A percentile compares a stretch with the other conserved stretches of the same genome.
These are phyloP conservation scores for Rhizopus arrhizus DNA, from an alignment of 371 early-diverging fungal genomes.

Conservation along the genomic window DNA sequence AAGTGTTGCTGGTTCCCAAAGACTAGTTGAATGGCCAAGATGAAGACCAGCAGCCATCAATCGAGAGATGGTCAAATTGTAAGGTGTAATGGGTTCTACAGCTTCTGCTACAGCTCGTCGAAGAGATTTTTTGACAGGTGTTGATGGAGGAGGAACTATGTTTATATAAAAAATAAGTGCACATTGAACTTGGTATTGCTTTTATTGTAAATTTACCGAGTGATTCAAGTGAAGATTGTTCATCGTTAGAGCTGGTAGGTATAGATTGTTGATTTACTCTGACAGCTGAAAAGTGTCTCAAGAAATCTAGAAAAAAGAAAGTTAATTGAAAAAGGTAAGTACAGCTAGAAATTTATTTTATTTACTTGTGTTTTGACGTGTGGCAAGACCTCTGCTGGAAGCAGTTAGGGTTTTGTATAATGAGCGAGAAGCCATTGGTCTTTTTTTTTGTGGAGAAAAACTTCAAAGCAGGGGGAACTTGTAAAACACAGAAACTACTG, in stretches of 20 bases:
- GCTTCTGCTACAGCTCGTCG: constrained; percentile 34
- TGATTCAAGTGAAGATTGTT: constrained; percentile 20
- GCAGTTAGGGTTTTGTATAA: constrained; percentile 15
- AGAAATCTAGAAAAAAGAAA: neutral
- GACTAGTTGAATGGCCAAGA: constrained; percentile 81
- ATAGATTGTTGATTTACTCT: constrained; percentile 14
- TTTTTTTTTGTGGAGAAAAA: neutral
- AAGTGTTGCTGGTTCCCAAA: constrained; percentile 83
- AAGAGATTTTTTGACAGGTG: constrained; percentile 38
- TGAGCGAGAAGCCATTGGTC: constrained; percentile 21
- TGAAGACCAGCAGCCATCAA: constrained; percentile 90
- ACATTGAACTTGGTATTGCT: neutral
- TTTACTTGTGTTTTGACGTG: constrained; percentile 16
- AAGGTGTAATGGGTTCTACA: constrained; percentile 39
- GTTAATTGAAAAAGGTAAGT: neutral
- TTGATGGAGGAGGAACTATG: constrained; percentile 22
- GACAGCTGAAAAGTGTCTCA: constrained; percentile 24
- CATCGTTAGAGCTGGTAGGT: constrained; percentile 5
- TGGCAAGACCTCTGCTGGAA: constrained; percentile 11
- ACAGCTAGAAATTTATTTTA: neutral
- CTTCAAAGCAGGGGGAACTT: constrained; percentile 3
- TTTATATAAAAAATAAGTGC: neutral
- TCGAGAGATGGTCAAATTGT: constrained; percentile 66
- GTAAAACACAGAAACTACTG: neutral
- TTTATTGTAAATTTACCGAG: constrained; percentile 14